Evolutionary conservation across 805 yeast genomes (phyloP), one percentile per base, ranked within the genome.

Genomic region (Jamesozyma hellenica): DNA sequence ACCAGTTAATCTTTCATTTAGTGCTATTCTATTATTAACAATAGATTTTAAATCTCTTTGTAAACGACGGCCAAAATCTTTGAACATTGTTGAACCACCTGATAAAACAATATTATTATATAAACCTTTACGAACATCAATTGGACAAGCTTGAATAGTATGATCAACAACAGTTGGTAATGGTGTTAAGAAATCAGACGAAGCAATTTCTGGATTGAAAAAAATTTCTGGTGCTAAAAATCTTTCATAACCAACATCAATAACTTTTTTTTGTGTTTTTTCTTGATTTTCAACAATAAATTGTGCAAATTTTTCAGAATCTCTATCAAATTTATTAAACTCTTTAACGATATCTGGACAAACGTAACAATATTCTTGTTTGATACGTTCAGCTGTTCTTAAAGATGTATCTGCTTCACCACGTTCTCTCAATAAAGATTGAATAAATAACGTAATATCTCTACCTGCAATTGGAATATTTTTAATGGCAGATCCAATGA

Each of bases 181-280:
- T 25, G 99, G 99, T 2, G 96, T 92, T 53, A 92, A 68, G 70
- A 82, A 92, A 63, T 92, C 97, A 8, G 95, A 78, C 4, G 95
- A 82, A 36, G 94, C 94, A 55, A 92, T 92, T 64, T 92, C 99
- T 12, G 98, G 98, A 59, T 84, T 87, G 75, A 92, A 92, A 67
- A 92, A 92, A 55, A 92, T 88, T 64, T 92, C 99, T n/a, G 98
- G 97, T 1, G 98, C 99, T 61, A 92, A 74, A 63, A 92, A 92
- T 52, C 97, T 75, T 67, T 92, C 99, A 64, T 92, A 92, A 40
- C 97, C 99, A 44, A 92, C 92, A 63, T 92, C 98, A 47, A 92
- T 92, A 28, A 67, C 61, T 42, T 74, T 77, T 50, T 71, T 69
- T 41, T 73, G 72, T 36, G 84, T 83, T 44, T 72, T 72, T 48